A percentile compares a stretch with the other conserved stretches of the same genome.
Conservation (phyloP, 345 rosid genomes). For the Arabis hirsuta region DNA sequence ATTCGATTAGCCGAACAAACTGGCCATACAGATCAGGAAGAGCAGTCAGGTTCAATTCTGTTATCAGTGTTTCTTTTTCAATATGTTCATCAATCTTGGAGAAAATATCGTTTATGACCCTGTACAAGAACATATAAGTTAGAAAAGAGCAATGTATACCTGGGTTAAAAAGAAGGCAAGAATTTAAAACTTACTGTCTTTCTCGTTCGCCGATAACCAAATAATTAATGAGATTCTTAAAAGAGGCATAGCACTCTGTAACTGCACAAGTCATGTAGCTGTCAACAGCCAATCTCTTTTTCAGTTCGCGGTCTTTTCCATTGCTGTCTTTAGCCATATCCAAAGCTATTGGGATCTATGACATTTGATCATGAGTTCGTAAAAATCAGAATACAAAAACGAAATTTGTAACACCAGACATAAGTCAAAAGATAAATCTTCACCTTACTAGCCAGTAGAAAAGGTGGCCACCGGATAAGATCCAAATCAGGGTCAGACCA, state of each 20-base stretch:
- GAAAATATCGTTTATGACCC: conserved; percentile 66
- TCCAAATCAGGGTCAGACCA: conserved; percentile 56
- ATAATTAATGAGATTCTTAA: conserved; percentile 51
- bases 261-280: conserved; percentile 60
- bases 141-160: conserved; percentile 7
- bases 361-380: conserved; percentile 12
- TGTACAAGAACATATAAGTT: conserved; percentile 43
- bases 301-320: conserved; percentile 55
- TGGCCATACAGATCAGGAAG: conserved; percentile 77
- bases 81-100: conserved; percentile 55
- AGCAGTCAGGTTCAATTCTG: conserved; percentile 68
- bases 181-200: conserved; percentile 44
- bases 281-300: conserved; percentile 54
- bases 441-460: conserved; percentile 68
- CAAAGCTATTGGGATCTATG: conserved; percentile 65
- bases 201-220: conserved; percentile 57
- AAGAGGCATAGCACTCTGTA: conserved; percentile 60
- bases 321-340: conserved; percentile 70
- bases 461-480: conserved; percentile 66
- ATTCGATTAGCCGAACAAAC: conserved; percentile 69
- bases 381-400: conserved; percentile 1
- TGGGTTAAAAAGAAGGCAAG: not conserved
- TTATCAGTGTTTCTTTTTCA: conserved; percentile 42
- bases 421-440: conserved; percentile 13
- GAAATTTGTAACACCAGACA: not conserved